These are phyloP conservation scores for Coprinopsis sp. DNA, from an alignment of 768 basidiomycete genomes.

Conservation along the genomic window DNA sequence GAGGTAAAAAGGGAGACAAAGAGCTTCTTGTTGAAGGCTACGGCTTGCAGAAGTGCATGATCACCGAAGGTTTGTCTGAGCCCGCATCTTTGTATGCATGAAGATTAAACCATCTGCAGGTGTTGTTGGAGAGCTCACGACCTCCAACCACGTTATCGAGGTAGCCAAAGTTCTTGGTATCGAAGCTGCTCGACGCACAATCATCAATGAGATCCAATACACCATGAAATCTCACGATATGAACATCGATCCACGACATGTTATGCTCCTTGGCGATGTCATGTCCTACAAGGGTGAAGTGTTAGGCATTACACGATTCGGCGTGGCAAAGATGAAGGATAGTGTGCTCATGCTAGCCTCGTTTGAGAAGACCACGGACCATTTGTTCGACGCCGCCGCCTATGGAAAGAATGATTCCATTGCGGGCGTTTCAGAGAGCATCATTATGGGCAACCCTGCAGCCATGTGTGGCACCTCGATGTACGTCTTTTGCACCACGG, in stretches of 20 bases:
- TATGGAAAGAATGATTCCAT: slow-evolving; percentile 95
- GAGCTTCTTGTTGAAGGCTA: slow-evolving; percentile 96
- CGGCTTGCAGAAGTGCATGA: slow-evolving; percentile 95
- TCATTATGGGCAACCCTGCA: slow-evolving; percentile 98
- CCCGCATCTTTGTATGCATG: not conserved
- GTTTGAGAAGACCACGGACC: slow-evolving; percentile 99
- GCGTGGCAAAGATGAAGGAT: slow-evolving; percentile 99
- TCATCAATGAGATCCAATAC: slow-evolving; percentile 95
- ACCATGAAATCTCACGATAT: slow-evolving; percentile 98
- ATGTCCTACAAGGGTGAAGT: slow-evolving; percentile 99
- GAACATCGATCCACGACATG: slow-evolving; percentile 97
- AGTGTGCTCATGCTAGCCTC: slow-evolving; percentile 98
- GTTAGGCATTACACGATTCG: slow-evolving; percentile 96
- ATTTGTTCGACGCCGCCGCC: slow-evolving; percentile 95
- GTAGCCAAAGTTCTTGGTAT: slow-evolving; percentile 94
- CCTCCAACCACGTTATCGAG: slow-evolving; percentile 97
- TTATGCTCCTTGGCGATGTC: slow-evolving; percentile 97
- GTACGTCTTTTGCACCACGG: slow-evolving; percentile 37
- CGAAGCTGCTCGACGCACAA: slow-evolving; percentile 90
- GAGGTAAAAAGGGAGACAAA: slow-evolving; percentile 83
- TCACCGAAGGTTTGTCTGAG: slow-evolving; percentile 71
- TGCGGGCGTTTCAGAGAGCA: slow-evolving; percentile 96
- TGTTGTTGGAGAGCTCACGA: slow-evolving; percentile 87
- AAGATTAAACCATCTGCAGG: slow-evolving; percentile 45
- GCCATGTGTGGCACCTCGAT: slow-evolving; percentile 93